Base-by-base conservation (phyloP, 202 grass and related monocot species). In the Schoenoplectus tabernaemontani region DNA sequence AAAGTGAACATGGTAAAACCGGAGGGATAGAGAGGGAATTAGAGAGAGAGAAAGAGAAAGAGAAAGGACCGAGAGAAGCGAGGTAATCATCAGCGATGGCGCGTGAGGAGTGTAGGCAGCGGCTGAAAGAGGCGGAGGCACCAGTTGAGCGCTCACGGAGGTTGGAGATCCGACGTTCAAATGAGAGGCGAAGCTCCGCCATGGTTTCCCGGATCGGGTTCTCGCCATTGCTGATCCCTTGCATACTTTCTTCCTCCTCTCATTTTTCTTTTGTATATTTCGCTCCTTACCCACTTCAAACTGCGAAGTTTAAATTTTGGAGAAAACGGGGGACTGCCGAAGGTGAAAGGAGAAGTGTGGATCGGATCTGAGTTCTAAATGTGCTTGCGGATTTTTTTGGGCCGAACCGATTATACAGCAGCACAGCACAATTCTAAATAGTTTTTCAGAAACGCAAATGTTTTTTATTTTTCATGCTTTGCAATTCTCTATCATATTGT, bases 21-120 rank as follows among this genome's bases (percentile, higher is more conserved):
- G 79, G 22, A 33, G 17, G 30, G n/a, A 62, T 4, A n/a, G n/a
- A n/a, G n/a, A n/a, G n/a, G n/a, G n/a, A n/a, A n/a, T n/a, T n/a
- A 69, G 19, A 69, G 3, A 16, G 11, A 62, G 19, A 20, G 48
- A 30, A 37, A 20, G 12, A 38, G 34, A 20, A 22, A n/a, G 50
- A 41, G 44, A 64, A 7, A 48, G 32, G n/a, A 87, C 86, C 86
- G 62, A 82, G 76, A 66, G 82, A 81, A 41, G 75, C 53, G 78
- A 91, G 78, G 65, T 68, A 85, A 47, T 69, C 51, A 11, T 82
- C 33, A 17, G 91, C 82, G 57, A 85, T 53, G 76, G 82, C 82
- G 83, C 90, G 89, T 59, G 88, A 84, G 2, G 87, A 88, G 85
- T 62, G 64, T 74, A 93, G 42, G 47, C 83, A 83, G 20, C 57